phyloP scores from a whole-genome alignment of 1,284 basidiomycete genomes.

The Trichosporon coremiiforme region DNA sequence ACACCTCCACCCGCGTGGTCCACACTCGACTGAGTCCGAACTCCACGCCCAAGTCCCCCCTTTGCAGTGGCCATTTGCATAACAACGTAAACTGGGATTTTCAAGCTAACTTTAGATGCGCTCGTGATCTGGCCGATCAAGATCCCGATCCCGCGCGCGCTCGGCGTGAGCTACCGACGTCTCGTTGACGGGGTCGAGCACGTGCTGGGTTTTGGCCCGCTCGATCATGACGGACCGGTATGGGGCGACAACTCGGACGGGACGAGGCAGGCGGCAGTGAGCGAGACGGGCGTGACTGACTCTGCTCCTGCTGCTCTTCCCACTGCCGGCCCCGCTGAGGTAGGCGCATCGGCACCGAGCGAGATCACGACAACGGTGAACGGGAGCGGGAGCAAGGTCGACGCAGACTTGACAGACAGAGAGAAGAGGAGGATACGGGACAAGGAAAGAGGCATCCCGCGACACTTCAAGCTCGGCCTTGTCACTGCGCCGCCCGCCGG shows the following conservation, averaged over 20 bases:
- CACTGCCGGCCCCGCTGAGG: not conserved
- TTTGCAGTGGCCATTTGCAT: no score
- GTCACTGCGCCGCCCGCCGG: constrained; percentile 75
- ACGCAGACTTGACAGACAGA: not conserved
- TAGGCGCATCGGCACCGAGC: not conserved
- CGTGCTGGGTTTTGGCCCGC: not conserved
- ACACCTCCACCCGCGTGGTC: no score
- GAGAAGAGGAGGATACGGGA: not conserved
- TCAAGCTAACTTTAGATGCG: no score
- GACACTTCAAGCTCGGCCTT: constrained; percentile 65
- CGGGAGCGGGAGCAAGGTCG: not conserved
- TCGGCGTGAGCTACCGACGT: not conserved
- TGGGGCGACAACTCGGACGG: constrained; percentile 17
- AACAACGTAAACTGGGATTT: no score
- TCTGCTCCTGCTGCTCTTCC: not conserved
- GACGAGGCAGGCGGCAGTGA: not conserved
- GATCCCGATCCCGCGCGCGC: constrained; percentile 22
- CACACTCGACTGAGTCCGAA: no score
- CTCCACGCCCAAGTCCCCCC: no score
- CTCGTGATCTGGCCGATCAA: constrained; percentile 30
- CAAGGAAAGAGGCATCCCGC: not conserved
- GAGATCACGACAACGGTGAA: not conserved
- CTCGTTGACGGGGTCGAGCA: not conserved
- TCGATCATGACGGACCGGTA: not conserved
- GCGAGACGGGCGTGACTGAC: not conserved